These are phyloP conservation scores for Hyphopichia wangnamkhiaoensis DNA, from an alignment of 1,139 yeast genomes.

Conservation along the genomic window DNA sequence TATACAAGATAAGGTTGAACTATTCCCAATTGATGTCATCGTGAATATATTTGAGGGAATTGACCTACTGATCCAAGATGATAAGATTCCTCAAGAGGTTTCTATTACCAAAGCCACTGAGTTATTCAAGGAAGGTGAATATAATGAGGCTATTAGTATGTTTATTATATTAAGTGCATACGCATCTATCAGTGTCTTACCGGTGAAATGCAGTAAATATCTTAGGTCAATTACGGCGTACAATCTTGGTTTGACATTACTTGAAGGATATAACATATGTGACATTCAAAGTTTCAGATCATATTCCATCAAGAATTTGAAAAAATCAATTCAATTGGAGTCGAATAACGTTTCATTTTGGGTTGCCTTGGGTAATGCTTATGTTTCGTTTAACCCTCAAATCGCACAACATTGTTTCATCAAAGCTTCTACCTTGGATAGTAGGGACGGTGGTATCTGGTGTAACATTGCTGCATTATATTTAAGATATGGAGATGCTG, in stretches of 20 bases:
- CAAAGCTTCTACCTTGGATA: constrained; percentile 70
- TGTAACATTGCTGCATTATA: constrained; percentile 79
- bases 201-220: constrained; percentile 43
- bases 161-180: constrained; percentile 30
- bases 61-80: constrained; percentile 9
- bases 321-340: constrained; percentile 71
- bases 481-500: constrained; percentile 64
- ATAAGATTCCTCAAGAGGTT: constrained; percentile 4
- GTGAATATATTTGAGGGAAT: constrained; percentile 29
- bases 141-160: constrained; percentile 20
- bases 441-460: constrained; percentile 75
- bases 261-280: constrained; percentile 46
- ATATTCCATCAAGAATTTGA: constrained; percentile 56
- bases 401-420: constrained; percentile 93
- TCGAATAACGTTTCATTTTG: constrained; percentile 71
- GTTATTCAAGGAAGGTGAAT: constrained; percentile 14
- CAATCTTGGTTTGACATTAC: constrained; percentile 70
- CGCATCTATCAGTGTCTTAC: constrained; percentile 29
- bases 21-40: constrained; percentile 46
- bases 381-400: constrained; percentile 58
- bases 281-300: constrained; percentile 30
- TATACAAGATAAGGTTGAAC: constrained; percentile 43
- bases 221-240: constrained; percentile 61
- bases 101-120: constrained; percentile 12
- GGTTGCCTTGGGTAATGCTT: constrained; percentile 79